Percentiles rank a stretch among this genome's conserved stretches.
Conservation (phyloP, 352 stramenopile species). For the Globisporangium barbulae region DNA sequence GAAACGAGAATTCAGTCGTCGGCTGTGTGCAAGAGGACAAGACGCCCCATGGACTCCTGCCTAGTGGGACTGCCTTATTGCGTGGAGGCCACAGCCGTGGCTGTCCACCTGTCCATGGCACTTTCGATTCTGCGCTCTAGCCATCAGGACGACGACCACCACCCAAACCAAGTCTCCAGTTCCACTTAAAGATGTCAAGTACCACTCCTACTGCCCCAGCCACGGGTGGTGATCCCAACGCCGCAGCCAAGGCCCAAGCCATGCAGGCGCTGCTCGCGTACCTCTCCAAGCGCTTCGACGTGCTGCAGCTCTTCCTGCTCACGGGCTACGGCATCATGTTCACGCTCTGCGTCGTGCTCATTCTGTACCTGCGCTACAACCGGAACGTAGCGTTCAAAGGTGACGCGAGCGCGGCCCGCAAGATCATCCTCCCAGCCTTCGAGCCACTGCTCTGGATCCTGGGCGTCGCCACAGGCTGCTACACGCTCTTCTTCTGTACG, state of each 20-base stretch:
- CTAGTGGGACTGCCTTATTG: background rate
- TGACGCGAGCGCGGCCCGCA: conserved; percentile 42
- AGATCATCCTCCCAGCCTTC: conserved; percentile 65
- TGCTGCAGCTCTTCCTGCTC: conserved; percentile 38
- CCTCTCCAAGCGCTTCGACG: conserved; percentile 27
- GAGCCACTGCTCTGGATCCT: conserved; percentile 67
- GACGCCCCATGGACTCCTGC: too few relatives aligned
- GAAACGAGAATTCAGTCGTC: too few relatives aligned
- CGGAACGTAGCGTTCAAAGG: conserved; percentile 46
- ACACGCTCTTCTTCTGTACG: conserved; percentile 31
- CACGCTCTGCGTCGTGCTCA: conserved; percentile 31
- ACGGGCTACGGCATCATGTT: conserved; percentile 50
- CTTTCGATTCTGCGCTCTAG: background rate
- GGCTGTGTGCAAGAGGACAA: too few relatives aligned
- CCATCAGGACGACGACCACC: background rate
- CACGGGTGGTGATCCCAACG: background rate
- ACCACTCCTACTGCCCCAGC: background rate
- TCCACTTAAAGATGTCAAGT: conserved; percentile 3
- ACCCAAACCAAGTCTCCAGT: background rate
- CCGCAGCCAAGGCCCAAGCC: background rate
- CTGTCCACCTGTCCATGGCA: background rate
- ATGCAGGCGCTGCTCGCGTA: conserved; percentile 14
- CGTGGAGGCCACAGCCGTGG: too few relatives aligned
- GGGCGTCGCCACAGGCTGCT: conserved; percentile 26
- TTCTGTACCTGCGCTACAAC: conserved; percentile 59